Base-by-base conservation (phyloP, 2,329 filamentous ascomycete species). In the Penicillium corylophilum region DNA sequence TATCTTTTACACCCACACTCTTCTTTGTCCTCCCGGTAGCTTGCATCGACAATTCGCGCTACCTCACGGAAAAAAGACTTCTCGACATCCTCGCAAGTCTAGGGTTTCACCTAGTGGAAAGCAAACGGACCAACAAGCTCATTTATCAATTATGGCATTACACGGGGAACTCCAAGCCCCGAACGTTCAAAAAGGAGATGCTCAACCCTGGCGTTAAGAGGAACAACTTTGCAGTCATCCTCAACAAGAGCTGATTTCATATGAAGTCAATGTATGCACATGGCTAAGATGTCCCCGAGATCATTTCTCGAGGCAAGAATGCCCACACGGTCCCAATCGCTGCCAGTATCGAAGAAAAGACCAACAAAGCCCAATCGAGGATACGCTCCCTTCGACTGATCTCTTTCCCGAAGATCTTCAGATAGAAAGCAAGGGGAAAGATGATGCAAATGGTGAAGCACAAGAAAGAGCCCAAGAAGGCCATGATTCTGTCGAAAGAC, bases 401-500 rank as follows among this genome's bases (percentile, higher is more conserved):
- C 54, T 93, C 85, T 44, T 84, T 80, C 42, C 85, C 84, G 69
- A 95, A 97, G 1, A 97, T 83, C 74, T 92, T 95, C 50, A 97
- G 75, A 66, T 97, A 91, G 68, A 99, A 97, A 4, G 86, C 82
- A 28, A 96, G 77, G 0, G 93, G 94, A 45, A 99, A 78, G 71
- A 95, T 91, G 59, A 97, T 86, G 73, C 93, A 97, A 59, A 97
- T 95, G 16, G 89, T 90, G 64, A 96, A 96, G 74, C 93, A 96
- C 15, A 96, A 81, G 3, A 91, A 88, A 35, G 88, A 90, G 12
- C 94, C 93, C 75, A 97, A 85, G 55, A 96, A 86, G 4, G 89
- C 88, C 86, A 95, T 95, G 66, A 96, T 92, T 46, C 86, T 86
- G 68, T 96, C 91, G 65, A 96, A 96, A 0, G 84, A 82, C 0